A percentile compares a stretch with the other conserved stretches of the same genome.
phyloP scores from a whole-genome alignment of 352 stramenopile species.

The Peronosclerospora sorghi region DNA sequence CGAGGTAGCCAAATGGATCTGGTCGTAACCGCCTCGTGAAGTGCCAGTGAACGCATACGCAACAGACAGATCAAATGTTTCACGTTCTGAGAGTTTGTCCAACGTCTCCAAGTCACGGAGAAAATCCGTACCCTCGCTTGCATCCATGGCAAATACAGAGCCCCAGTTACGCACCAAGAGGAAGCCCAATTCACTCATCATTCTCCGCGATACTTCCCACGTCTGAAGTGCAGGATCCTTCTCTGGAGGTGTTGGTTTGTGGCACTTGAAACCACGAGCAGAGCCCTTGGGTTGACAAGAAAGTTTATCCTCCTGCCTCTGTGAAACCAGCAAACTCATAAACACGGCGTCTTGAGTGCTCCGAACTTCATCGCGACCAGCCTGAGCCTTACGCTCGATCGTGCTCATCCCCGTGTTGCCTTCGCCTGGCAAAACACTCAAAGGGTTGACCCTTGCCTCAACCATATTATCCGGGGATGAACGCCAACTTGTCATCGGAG shows the following conservation, averaged over 20 bases:
- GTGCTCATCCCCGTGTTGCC: constrained; percentile 64
- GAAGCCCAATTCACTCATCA: constrained; percentile 80
- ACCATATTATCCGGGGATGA: constrained; percentile 10
- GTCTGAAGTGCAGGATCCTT: constrained; percentile 50
- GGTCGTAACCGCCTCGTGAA: constrained; percentile 67
- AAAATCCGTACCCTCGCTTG: constrained; percentile 32
- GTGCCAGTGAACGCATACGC: constrained; percentile 55
- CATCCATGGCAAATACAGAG: constrained; percentile 70
- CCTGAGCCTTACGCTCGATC: constrained; percentile 51
- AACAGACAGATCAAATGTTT: constrained; percentile 77
- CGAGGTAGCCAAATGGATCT: constrained; percentile 53
- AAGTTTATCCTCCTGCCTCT: constrained; percentile 45
- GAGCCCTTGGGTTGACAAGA: constrained; percentile 14
- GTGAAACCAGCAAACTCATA: constrained; percentile 41
- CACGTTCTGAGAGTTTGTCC: constrained; percentile 62
- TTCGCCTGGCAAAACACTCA: constrained; percentile 40
- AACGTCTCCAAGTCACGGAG: constrained; percentile 53
- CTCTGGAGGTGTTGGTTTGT: constrained; percentile 29
- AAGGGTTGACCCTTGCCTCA: constrained; percentile 9
- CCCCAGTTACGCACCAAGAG: constrained; percentile 80
- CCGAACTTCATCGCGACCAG: constrained; percentile 37
- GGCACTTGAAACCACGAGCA: constrained; percentile 14
- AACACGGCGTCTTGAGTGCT: constrained; percentile 59
- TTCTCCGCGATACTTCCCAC: constrained; percentile 64
- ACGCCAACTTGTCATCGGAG: constrained; percentile 64